These are phyloP conservation scores for Bryopsis sp. DNA, from an alignment of 139 green algal genomes.

Conservation along the genomic window DNA sequence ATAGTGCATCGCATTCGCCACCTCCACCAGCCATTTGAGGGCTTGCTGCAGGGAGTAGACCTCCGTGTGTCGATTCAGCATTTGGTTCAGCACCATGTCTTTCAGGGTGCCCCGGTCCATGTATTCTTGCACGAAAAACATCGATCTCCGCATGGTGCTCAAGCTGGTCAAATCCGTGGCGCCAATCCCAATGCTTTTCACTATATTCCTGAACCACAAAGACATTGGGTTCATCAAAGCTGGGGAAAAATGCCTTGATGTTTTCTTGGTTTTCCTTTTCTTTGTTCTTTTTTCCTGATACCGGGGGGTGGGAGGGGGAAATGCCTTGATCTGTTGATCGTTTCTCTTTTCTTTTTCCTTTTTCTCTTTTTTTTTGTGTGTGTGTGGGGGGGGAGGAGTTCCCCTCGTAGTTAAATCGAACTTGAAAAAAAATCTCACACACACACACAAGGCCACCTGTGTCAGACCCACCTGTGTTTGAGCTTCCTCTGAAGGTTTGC, in stretches of 20 bases:
- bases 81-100: slow-evolving; percentile 36
- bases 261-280: no score
- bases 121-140: slow-evolving; percentile 57
- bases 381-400: no score
- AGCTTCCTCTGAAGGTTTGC: slow-evolving; percentile 57
- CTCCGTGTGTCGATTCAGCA: slow-evolving; percentile 18
- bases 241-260: no score
- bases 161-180: slow-evolving; percentile 32
- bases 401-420: no score
- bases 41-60: slow-evolving; percentile 44
- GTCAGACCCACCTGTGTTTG: slow-evolving; percentile 33
- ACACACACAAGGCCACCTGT: not conserved
- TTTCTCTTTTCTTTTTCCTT: no score
- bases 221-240: no score
- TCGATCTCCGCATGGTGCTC: slow-evolving; percentile 24
- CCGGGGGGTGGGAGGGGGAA: no score
- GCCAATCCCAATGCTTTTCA: slow-evolving; percentile 40
- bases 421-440: no score
- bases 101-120: slow-evolving; percentile 50
- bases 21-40: slow-evolving; percentile 47
- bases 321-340: no score
- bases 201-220: slow-evolving; percentile 42
- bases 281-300: no score
- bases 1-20: slow-evolving; percentile 54
- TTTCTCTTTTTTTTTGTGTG: no score